Conservation (phyloP, 371 early-diverging fungal species). For the Mucor indicus region DNA sequence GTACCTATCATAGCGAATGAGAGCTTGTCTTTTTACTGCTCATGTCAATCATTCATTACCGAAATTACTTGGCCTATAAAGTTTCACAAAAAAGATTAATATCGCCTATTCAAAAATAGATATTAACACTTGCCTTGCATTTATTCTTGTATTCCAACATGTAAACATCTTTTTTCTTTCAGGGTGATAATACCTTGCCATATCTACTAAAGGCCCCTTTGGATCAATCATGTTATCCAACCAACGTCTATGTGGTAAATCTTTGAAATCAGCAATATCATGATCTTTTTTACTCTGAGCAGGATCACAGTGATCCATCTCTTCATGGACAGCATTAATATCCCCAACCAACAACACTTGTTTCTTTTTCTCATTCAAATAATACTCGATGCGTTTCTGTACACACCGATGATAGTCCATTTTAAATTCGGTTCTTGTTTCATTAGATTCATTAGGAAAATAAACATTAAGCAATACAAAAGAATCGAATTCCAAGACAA, state of each 20-base stretch:
- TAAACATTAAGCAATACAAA: constrained; percentile 84
- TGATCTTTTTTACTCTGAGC: constrained; percentile 54
- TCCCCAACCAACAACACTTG: constrained; percentile 79
- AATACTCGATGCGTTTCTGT: constrained; percentile 46
- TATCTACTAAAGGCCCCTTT: constrained; percentile 54
- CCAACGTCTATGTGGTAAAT: constrained; percentile 71
- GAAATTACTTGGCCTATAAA: constrained; percentile 54
- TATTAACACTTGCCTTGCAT: constrained; percentile 62
- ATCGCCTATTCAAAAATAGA: too few species aligned
- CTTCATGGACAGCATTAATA: constrained; percentile 73
- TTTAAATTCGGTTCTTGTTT: constrained; percentile 60
- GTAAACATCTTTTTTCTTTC: constrained; percentile 54
- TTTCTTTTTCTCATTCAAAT: constrained; percentile 47
- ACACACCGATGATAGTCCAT: constrained; percentile 62
- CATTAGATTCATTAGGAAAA: constrained; percentile 68
- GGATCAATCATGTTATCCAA: constrained; percentile 59
- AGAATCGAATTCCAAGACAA: constrained; percentile 76
- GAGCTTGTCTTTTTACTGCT: background rate
- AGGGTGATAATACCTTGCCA: constrained; percentile 51
- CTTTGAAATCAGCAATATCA: constrained; percentile 58
- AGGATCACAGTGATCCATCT: constrained; percentile 82
- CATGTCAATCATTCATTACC: constrained; percentile 21
- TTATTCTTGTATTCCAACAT: constrained; percentile 79
- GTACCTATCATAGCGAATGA: constrained; percentile 37
- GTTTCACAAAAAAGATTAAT: too few species aligned